Conservation (phyloP, 2,329 filamentous ascomycete species). For the Paecilomyces sp. region DNA sequence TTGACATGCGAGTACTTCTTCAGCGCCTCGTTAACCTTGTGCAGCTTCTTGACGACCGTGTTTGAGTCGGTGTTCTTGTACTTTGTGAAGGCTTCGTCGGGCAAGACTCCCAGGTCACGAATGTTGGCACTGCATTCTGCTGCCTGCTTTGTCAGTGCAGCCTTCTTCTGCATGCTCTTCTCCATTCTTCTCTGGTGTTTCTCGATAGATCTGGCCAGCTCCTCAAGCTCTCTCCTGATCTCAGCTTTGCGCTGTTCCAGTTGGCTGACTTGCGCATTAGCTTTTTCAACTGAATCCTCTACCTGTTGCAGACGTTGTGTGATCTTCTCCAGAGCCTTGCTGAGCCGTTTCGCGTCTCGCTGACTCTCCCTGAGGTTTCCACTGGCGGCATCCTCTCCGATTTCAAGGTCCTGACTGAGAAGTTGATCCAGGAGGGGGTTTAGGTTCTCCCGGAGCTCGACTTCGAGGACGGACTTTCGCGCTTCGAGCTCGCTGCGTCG, state of each 20-base stretch:
- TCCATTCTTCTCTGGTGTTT: constrained; percentile 85
- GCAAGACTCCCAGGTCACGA: constrained; percentile 83
- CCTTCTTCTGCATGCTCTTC: constrained; percentile 84
- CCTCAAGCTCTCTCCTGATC: constrained; percentile 65
- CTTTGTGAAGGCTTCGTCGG: constrained; percentile 87
- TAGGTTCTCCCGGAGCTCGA: constrained; percentile 82
- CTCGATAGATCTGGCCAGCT: constrained; percentile 70
- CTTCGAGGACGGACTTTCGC: constrained; percentile 75
- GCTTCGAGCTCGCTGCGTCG: constrained; percentile 70
- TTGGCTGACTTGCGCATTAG: constrained; percentile 47
- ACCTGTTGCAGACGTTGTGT: constrained; percentile 64
- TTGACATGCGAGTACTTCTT: constrained; percentile 98
- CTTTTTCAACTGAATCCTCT: constrained; percentile 63
- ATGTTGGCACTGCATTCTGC: constrained; percentile 82
- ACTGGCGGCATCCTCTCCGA: constrained; percentile 49
- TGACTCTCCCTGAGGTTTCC: constrained; percentile 70
- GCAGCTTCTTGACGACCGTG: constrained; percentile 64
- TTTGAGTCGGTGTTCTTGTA: constrained; percentile 79
- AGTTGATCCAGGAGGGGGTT: constrained; percentile 82
- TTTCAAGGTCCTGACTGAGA: constrained; percentile 65
- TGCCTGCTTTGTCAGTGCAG: constrained; percentile 67
- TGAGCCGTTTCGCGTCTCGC: constrained; percentile 71
- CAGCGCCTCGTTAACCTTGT: constrained; percentile 83
- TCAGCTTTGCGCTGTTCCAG: constrained; percentile 54
- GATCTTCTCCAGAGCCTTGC: constrained; percentile 59